These are phyloP conservation scores for Chaetomidium leptoderma DNA, from an alignment of 495 filamentous ascomycete species.

Conservation along the genomic window DNA sequence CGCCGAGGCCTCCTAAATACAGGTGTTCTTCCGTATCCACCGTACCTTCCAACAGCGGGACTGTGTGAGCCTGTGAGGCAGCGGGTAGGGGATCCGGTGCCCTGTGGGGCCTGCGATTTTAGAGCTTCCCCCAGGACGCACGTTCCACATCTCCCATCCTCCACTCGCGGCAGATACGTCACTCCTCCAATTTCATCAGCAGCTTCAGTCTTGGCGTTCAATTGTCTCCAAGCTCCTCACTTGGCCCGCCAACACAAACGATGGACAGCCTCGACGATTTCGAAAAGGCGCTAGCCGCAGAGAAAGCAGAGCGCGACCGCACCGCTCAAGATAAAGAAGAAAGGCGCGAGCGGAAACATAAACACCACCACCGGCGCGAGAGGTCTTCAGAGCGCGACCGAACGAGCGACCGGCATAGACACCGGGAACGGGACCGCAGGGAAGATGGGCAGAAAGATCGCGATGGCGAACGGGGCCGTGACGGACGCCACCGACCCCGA, in stretches of 20 bases:
- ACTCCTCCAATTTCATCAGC: conserved; percentile 10
- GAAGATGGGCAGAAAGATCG: conserved; percentile 23
- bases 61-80: too few relatives aligned
- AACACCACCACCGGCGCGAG: conserved; percentile 41
- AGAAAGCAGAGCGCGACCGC: conserved; percentile 47
- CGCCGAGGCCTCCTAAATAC: too few relatives aligned
- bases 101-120: background rate
- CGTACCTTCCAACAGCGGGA: too few relatives aligned
- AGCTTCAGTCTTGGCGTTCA: conserved; percentile 8
- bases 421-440: conserved; percentile 36
- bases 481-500: conserved; percentile 37
- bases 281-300: conserved; percentile 51
- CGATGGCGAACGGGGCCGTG: conserved; percentile 14
- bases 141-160: background rate
- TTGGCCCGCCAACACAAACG: background rate
- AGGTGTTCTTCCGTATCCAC: too few relatives aligned
- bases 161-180: conserved; percentile 6
- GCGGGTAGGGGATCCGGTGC: too few relatives aligned
- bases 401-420: conserved; percentile 27
- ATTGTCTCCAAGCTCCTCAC: conserved; percentile 11
- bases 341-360: conserved; percentile 41
- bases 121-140: background rate
- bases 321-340: conserved; percentile 34
- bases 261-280: conserved; percentile 55
- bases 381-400: conserved; percentile 40